Evolutionary conservation across 148 eudicot species (phyloP).

Genomic region (Chenopodium quinoa): DNA sequence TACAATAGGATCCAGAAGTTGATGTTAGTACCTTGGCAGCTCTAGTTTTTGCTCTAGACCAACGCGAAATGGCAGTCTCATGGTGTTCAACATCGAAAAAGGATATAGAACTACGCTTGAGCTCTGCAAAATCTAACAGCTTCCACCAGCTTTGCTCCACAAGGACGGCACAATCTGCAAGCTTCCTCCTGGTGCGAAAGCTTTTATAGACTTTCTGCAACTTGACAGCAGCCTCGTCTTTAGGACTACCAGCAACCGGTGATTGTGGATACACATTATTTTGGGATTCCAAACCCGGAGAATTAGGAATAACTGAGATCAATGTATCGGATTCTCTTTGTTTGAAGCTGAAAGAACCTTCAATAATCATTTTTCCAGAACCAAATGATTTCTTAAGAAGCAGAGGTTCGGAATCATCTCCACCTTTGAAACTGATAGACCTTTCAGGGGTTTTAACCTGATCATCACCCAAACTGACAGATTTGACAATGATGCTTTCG

Average conservation of each 20-base stretch:
- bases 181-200: conserved; percentile 88
- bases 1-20: neutral
- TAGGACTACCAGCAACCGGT: conserved; percentile 43
- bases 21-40: conserved; percentile 75
- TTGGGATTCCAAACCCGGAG: conserved; percentile 4
- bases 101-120: conserved; percentile 86
- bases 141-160: conserved; percentile 99
- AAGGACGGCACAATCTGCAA: conserved; percentile 96
- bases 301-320: conserved; percentile 33
- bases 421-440: conserved; percentile 52
- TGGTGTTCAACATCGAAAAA: conserved; percentile 85
- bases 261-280: neutral
- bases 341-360: conserved; percentile 55
- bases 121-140: conserved; percentile 82
- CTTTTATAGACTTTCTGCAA: conserved; percentile 97
- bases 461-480: conserved; percentile 46
- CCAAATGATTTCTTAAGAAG: conserved; percentile 38
- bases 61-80: conserved; percentile 91
- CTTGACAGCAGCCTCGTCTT: conserved; percentile 83
- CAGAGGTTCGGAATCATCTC: conserved; percentile 36
- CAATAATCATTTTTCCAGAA: conserved; percentile 40
- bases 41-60: conserved; percentile 93
- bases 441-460: conserved; percentile 43
- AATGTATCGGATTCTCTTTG: conserved; percentile 32
- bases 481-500: conserved; percentile 51